These are phyloP conservation scores for Ceratocystis lukuohia DNA, from an alignment of 2,329 filamentous ascomycete species.

Conservation along the genomic window DNA sequence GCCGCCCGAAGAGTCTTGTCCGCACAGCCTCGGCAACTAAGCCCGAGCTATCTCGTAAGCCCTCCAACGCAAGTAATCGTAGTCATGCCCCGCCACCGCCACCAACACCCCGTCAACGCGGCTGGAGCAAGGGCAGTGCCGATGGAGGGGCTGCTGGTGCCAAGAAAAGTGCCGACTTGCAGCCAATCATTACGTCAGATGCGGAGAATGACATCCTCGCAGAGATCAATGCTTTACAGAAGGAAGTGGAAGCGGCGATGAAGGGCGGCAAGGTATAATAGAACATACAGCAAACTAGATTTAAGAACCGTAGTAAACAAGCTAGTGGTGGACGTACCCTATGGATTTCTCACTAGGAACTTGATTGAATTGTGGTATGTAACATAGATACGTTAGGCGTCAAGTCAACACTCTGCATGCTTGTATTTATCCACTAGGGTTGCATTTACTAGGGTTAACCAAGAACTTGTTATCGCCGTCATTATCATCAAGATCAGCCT, in stretches of 20 bases:
- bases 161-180: conserved; percentile 12
- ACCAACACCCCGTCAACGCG: conserved; percentile 35
- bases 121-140: conserved; percentile 34
- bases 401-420: neutral
- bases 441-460: neutral
- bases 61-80: conserved; percentile 7
- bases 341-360: neutral
- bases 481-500: too few relatives aligned
- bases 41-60: neutral
- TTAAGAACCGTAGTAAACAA: too few relatives aligned
- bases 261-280: conserved; percentile 8
- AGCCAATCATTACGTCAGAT: conserved; percentile 16
- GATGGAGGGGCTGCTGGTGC: conserved; percentile 26
- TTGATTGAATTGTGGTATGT: neutral
- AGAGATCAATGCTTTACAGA: conserved; percentile 57
- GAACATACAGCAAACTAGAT: too few relatives aligned
- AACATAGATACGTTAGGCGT: neutral
- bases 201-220: conserved; percentile 48
- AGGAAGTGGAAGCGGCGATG: conserved; percentile 53
- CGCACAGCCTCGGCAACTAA: conserved; percentile 22
- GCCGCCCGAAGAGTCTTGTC: conserved; percentile 33
- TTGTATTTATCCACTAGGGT: neutral
- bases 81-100: conserved; percentile 33
- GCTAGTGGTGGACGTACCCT: too few relatives aligned
- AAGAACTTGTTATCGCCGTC: neutral